Percentiles rank a stretch among this genome's conserved stretches.
phyloP scores from a whole-genome alignment of 2,329 filamentous ascomycete genomes.

The Rugonectria rugulosa region DNA sequence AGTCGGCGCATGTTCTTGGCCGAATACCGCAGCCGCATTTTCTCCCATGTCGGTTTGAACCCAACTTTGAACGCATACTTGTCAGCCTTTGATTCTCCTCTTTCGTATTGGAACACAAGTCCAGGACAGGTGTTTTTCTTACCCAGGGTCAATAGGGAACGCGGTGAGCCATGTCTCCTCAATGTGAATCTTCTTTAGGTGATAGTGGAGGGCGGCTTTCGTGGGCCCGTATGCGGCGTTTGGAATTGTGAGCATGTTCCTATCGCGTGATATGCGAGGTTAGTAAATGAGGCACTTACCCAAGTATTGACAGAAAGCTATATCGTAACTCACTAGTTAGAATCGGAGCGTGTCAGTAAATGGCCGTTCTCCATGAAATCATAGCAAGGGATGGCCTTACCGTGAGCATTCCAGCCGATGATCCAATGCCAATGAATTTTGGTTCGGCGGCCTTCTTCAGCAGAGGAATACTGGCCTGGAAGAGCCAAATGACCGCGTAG shows the following conservation, averaged over 20 bases:
- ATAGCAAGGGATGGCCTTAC: no score
- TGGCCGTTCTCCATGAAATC: no score
- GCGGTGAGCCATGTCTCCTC: constrained; percentile 30
- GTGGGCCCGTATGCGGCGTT: constrained; percentile 47
- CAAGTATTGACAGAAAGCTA: no score
- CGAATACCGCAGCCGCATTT: background rate
- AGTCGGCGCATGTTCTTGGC: background rate
- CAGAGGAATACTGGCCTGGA: background rate
- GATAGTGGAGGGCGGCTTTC: constrained; percentile 47
- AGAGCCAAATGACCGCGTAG: background rate
- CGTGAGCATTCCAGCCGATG: no score
- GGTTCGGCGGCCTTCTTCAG: background rate
- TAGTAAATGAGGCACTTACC: background rate
- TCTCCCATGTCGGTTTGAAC: constrained; percentile 44
- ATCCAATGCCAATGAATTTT: no score
- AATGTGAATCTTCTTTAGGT: constrained; percentile 40
- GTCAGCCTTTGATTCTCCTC: no score
- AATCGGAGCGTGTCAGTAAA: no score
- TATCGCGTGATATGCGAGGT: background rate
- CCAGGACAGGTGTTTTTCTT: no score
- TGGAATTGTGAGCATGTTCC: constrained; percentile 16
- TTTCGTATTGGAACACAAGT: no score
- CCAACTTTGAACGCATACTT: no score
- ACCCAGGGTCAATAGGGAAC: constrained; percentile 48
- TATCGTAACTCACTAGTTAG: no score